Conservation (phyloP, 2,329 filamentous ascomycete species). For the Pseudodiploospora longispora region DNA sequence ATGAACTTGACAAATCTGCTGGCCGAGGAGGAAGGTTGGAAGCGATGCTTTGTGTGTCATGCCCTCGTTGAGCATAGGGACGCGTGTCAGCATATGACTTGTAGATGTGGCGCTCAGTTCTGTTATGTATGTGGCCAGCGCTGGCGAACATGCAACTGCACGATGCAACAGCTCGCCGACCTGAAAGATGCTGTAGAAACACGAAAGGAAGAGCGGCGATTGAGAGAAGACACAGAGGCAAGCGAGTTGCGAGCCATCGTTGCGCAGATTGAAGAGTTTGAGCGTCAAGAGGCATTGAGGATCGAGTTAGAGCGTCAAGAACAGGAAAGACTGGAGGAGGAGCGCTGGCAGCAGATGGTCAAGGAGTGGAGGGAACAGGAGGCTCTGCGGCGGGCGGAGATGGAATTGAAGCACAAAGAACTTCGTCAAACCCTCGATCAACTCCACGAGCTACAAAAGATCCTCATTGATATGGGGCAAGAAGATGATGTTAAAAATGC, state of each 20-base stretch:
- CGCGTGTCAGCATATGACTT: constrained; percentile 84
- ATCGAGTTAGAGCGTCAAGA: constrained; percentile 31
- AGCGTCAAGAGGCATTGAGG: constrained; percentile 36
- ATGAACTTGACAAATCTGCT: constrained; percentile 46
- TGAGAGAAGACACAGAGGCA: constrained; percentile 25
- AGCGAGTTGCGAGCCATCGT: constrained; percentile 32
- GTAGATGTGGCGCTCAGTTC: constrained; percentile 71
- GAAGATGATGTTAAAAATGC: constrained; percentile 25
- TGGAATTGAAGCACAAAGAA: constrained; percentile 31
- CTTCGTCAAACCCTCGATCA: constrained; percentile 27
- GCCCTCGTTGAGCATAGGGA: constrained; percentile 68
- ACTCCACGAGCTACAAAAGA: constrained; percentile 35
- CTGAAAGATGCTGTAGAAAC: constrained; percentile 30
- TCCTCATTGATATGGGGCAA: constrained; percentile 29
- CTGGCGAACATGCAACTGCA: constrained; percentile 69
- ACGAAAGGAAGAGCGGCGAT: constrained; percentile 25
- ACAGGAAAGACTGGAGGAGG: constrained; percentile 27
- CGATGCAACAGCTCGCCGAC: constrained; percentile 33
- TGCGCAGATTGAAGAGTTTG: constrained; percentile 38
- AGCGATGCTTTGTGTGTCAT: constrained; percentile 60
- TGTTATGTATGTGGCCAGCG: constrained; percentile 69
- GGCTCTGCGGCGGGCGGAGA: constrained; percentile 28
- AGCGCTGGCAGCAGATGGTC: constrained; percentile 28
- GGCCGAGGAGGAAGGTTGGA: constrained; percentile 65
- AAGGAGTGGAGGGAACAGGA: constrained; percentile 32